Conservation (phyloP, 1,284 basidiomycete genomes). For the Austroboletus novae-zelandiae region DNA sequence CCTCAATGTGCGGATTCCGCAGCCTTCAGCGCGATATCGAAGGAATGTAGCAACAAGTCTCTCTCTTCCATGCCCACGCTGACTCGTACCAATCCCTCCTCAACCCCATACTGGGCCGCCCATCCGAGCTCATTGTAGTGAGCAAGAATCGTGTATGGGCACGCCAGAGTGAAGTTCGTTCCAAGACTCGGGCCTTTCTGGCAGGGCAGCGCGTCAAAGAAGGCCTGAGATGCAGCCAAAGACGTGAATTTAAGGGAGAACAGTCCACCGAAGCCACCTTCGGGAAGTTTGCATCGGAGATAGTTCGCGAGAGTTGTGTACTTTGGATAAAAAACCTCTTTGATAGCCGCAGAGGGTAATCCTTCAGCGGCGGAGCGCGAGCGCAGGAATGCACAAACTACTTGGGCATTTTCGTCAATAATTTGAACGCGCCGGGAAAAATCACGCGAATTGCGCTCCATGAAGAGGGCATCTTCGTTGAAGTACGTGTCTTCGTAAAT, state of each 20-base stretch:
- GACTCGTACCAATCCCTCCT: conserved; percentile 81
- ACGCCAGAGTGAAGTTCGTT: conserved; percentile 94
- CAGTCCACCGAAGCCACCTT: conserved; percentile 85
- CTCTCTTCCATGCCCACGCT: conserved; percentile 89
- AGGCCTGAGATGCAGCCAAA: conserved; percentile 66
- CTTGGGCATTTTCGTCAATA: conserved; percentile 85
- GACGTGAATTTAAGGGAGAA: conserved; percentile 90
- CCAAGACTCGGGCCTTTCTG: conserved; percentile 93
- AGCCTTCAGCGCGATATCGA: conserved; percentile 65
- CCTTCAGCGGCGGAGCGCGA: conserved; percentile 50
- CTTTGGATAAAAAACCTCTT: conserved; percentile 89
- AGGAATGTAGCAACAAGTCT: conserved; percentile 58
- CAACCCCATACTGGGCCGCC: conserved; percentile 87
- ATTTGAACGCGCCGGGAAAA: conserved; percentile 74
- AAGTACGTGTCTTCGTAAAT: conserved; percentile 89
- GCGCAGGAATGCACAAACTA: conserved; percentile 78
- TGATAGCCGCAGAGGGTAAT: conserved; percentile 48
- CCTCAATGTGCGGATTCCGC: conserved; percentile 46
- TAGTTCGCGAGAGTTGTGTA: conserved; percentile 78
- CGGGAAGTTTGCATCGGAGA: conserved; percentile 53
- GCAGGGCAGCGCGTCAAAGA: conserved; percentile 85
- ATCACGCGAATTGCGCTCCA: conserved; percentile 97
- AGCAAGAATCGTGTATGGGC: conserved; percentile 91
- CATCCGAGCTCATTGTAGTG: conserved; percentile 92
- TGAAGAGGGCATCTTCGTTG: conserved; percentile 90